phyloP scores from a whole-genome alignment of 164 flowering plant genomes.

The Dillenia suffruticosa region DNA sequence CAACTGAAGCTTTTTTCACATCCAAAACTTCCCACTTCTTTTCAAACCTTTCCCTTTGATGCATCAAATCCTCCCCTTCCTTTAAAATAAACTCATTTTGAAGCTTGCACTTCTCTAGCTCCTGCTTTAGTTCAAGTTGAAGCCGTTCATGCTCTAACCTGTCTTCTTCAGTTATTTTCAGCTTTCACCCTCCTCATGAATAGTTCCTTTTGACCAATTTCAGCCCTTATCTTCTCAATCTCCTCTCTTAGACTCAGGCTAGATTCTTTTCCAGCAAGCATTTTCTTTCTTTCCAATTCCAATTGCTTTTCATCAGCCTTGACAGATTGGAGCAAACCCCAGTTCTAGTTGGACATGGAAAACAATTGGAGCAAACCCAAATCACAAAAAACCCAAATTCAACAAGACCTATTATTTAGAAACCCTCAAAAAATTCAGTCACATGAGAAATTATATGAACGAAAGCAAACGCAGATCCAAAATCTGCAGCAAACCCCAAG shows the following conservation, averaged over 20 bases:
- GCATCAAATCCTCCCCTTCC: slow-evolving; percentile 65
- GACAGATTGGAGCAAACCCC: slow-evolving; percentile 26
- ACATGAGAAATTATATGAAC: no score
- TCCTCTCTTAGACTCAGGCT: slow-evolving; percentile 40
- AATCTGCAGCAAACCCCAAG: no score
- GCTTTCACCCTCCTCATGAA: slow-evolving; percentile 46
- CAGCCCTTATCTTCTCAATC: slow-evolving; percentile 47
- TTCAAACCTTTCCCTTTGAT: slow-evolving; percentile 69
- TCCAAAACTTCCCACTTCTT: slow-evolving; percentile 85
- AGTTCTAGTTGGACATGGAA: slow-evolving; percentile 11
- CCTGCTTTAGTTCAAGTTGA: slow-evolving; percentile 56
- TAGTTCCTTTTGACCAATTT: slow-evolving; percentile 33
- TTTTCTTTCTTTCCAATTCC: slow-evolving; percentile 42
- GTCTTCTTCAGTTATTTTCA: slow-evolving; percentile 49
- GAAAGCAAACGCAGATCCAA: no score
- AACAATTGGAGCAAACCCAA: no score
- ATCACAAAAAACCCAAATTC: no score
- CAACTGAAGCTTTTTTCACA: slow-evolving; percentile 54
- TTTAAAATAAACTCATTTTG: slow-evolving; percentile 52
- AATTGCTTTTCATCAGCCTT: slow-evolving; percentile 53
- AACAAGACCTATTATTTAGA: no score
- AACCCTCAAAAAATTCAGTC: no score
- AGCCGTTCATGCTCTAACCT: slow-evolving; percentile 49
- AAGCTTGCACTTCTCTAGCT: slow-evolving; percentile 44
- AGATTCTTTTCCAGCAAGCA: slow-evolving; percentile 41